Base-by-base conservation (phyloP, 352 stramenopile species). In the Pythium apleroticum region DNA sequence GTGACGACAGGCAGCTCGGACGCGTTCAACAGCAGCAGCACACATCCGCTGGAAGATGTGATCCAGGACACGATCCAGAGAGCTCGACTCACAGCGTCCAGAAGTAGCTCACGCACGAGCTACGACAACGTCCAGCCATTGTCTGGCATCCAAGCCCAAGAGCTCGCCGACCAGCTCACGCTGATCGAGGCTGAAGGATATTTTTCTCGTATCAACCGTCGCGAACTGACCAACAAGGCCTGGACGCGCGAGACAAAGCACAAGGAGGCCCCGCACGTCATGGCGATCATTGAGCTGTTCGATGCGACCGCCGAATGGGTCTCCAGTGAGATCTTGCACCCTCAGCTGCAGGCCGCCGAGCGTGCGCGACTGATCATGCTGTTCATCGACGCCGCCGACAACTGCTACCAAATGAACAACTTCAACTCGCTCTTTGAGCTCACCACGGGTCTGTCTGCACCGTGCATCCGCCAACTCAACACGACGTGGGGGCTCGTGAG, bases 391-490 rank as follows among this genome's bases (percentile, higher is more conserved):
- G 81, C 80, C 20, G 88, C 82, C 0, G 84, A 95, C 43, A 83
- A 86, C 25, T 95, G 88, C 66, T 81, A 89, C 57, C 84, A 90
- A 55, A 81, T 96, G 72, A 92, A 93, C 74, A 96, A 93, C 74
- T 96, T 96, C 57, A 95, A 96, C 68, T 90, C 86, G n/a, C 65
- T 93, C 11, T 94, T 94, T 50, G 86, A 94, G 71, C 74, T 96
- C 57, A 81, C 79, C 17, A 93, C 82, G 24, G 88, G 86, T 7
- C 66, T 96, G 3, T 92, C 81, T 4, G 84, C 86, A 28, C 88
- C 88, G 10, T 95, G 84, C 52, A 89, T 95, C 57, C 80, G 86
- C 1, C 86, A 94, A 60, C 78, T 96, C 12, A 89, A 81, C 46
- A 93, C 86, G 20, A 95, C 88, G 35, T 96, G 88, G 88, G 84